Evolutionary conservation across 176 grass and related monocot genomes (phyloP).

Genomic region (Aegilops longissima): DNA sequence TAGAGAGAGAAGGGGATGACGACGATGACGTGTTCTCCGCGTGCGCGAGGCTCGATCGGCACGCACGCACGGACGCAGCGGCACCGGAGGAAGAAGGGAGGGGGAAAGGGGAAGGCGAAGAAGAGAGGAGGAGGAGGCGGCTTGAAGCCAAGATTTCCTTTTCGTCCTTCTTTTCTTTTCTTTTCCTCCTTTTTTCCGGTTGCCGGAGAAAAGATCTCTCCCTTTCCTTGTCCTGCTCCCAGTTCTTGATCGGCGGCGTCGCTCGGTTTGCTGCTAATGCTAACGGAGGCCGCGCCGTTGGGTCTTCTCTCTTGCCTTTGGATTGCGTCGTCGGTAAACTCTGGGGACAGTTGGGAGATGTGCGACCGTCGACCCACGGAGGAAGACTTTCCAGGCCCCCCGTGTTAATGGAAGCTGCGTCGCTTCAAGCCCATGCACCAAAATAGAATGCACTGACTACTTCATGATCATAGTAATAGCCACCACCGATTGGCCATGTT

Average conservation of each 20-base stretch:
- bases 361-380: background rate
- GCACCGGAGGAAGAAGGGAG: background rate
- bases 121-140: background rate
- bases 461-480: too few species aligned
- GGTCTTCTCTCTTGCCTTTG: background rate
- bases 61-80: background rate
- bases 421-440: background rate
- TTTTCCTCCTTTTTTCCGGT: background rate
- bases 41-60: constrained; percentile 15
- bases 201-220: background rate
- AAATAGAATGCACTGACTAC: too few species aligned
- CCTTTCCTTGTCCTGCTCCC: background rate
- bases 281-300: background rate
- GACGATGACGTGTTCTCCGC: background rate
- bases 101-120: background rate
- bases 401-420: background rate
- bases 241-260: constrained; percentile 16
- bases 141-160: constrained; percentile 28
- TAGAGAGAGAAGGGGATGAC: background rate
- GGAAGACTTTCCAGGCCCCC: background rate
- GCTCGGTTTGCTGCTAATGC: background rate
- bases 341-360: constrained; percentile 2
- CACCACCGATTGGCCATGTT: background rate
- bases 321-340: constrained; percentile 1
- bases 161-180: constrained; percentile 1